Evolutionary conservation across 1,284 basidiomycete species (phyloP), one percentile per base, ranked within the genome.

Genomic region (Ustilago cynodontis): DNA sequence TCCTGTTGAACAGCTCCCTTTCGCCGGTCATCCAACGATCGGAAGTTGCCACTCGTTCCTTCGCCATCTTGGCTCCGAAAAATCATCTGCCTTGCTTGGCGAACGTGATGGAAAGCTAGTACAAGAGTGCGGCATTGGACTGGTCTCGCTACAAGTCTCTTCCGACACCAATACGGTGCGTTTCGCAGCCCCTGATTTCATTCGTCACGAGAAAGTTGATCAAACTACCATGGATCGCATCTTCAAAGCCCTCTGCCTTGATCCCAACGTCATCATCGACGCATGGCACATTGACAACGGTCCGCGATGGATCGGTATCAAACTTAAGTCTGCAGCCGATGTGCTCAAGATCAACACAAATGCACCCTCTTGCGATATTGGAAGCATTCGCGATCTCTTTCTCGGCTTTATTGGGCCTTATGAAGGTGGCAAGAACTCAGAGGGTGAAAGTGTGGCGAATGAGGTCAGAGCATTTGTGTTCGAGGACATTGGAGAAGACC

Each of bases 21-120:
- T 84, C 37, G 82, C 82, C 0, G 82, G 82, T 3, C 81, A 84
- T 50, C 82, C 82, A 5, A 84, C 81, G 2, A 59, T 84, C 3
- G 82, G 82, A 9, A 77, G 72, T 49, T 75, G 71, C n/a, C 57
- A 75, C 35, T 81, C 82, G 0, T 71, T 64, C 57, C 58, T 75
- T 3, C 67, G 47, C 3, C 72, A 75, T 26, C 66, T 68, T 26
- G 72, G 74, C 59, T 2, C 14, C 7, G 29, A 33, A 9, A 13
- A n/a, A 33, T 51, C 59, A 1, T 39, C 59, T 1, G 20, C 22
- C 0, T 16, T 64, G 28, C 28, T 58, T 24, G 20, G 56, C 26
- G 24, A 64, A 26, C 50, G 70, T 3, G 28, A 58, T 8, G 67
- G 73, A 6, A 57, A 52, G 45, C 51, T 82, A 4, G 66, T 75